These are phyloP conservation scores for Fragosphaeria purpurea DNA, from an alignment of 2,329 filamentous ascomycete species.

Conservation along the genomic window DNA sequence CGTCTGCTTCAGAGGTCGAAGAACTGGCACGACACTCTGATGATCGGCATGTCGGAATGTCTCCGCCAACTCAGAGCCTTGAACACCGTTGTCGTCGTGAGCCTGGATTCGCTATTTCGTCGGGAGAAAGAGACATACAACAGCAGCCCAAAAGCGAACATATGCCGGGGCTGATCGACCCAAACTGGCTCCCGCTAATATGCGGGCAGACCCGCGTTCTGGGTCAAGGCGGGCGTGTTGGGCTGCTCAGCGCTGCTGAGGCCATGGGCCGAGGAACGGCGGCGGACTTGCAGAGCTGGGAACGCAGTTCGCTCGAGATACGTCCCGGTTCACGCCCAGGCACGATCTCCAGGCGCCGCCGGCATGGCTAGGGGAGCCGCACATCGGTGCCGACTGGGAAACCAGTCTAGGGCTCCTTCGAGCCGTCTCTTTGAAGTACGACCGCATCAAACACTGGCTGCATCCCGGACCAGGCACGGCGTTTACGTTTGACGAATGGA, in stretches of 20 bases:
- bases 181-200: constrained; percentile 46
- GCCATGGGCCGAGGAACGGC: constrained; percentile 13
- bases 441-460: constrained; percentile 7
- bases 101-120: too few species aligned
- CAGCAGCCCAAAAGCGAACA: too few species aligned
- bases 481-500: constrained; percentile 10
- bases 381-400: constrained; percentile 2
- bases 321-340: too few species aligned
- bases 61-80: too few species aligned
- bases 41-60: too few species aligned
- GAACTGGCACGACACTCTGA: too few species aligned
- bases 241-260: constrained; percentile 15
- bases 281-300: not conserved
- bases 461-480: constrained; percentile 12
- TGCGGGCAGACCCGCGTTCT: constrained; percentile 25
- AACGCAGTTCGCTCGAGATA: not conserved
- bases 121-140: too few species aligned
- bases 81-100: too few species aligned
- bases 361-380: not conserved
- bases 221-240: constrained; percentile 23
- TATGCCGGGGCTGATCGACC: constrained; percentile 41
- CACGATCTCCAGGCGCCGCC: not conserved
- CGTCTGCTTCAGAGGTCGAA: too few species aligned
- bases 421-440: constrained; percentile 5
- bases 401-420: constrained; percentile 9